phyloP scores from a whole-genome alignment of 352 stramenopile genomes.

The Phytophthora brassicae region DNA sequence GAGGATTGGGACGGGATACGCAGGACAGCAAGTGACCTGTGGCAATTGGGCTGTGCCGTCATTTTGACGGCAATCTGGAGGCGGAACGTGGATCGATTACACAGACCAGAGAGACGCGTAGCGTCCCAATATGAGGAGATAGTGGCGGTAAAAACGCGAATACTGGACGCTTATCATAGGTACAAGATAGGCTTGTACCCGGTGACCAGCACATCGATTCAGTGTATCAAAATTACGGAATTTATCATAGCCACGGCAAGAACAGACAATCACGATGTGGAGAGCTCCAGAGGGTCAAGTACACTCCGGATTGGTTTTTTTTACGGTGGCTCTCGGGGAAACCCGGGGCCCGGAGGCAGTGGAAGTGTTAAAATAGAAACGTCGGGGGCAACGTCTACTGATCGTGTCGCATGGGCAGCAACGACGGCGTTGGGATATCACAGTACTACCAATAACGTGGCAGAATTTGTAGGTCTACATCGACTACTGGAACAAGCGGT shows the following conservation, averaged over 20 bases:
- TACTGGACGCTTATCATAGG: background rate
- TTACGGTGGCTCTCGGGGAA: background rate
- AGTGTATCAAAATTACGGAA: background rate
- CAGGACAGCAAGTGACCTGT: background rate
- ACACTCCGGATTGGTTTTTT: background rate
- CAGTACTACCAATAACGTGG: background rate
- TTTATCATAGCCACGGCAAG: background rate
- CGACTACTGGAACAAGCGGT: background rate
- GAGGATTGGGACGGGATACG: background rate
- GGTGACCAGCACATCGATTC: background rate
- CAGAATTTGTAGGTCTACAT: background rate
- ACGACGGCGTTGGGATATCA: background rate
- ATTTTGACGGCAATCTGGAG: background rate
- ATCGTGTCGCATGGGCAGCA: background rate
- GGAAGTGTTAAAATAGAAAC: background rate
- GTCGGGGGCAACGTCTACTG: background rate
- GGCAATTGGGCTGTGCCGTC: background rate
- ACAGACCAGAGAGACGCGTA: background rate
- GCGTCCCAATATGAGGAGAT: no score
- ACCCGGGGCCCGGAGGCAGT: no score
- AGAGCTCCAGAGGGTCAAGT: no score
- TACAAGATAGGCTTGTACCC: background rate
- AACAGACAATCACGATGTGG: background rate
- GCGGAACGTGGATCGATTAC: background rate
- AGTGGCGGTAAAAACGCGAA: background rate